A percentile compares a stretch with the other conserved stretches of the same genome.
Evolutionary conservation across 2,329 filamentous ascomycete species (phyloP).

Genomic region (Fusarium sp.): DNA sequence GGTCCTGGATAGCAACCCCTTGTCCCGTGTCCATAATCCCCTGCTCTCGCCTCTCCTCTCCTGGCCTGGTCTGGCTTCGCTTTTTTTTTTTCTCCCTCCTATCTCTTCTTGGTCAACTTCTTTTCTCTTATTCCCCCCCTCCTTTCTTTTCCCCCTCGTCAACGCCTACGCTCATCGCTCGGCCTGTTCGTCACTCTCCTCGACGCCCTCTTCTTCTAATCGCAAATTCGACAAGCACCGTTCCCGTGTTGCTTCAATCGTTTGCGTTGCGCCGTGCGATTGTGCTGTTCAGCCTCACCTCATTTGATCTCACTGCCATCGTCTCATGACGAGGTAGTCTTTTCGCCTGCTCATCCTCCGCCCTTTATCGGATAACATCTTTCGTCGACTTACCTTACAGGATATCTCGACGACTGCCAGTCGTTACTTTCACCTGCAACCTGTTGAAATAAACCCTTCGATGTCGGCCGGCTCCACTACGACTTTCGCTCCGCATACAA

Average conservation of each 20-base stretch:
- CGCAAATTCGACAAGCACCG: constrained; percentile 36
- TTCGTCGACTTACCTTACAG: constrained; percentile 41
- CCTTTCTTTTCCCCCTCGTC: constrained; percentile 40
- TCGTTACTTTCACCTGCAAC: constrained; percentile 41
- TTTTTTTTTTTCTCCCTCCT: constrained; percentile 39
- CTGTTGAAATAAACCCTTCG: constrained; percentile 37
- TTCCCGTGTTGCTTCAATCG: constrained; percentile 32
- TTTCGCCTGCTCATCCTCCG: constrained; percentile 20
- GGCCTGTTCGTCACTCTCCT: constrained; percentile 40
- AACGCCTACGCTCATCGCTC: constrained; percentile 42
- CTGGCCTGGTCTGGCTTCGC: constrained; percentile 36
- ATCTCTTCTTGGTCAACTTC: constrained; percentile 40
- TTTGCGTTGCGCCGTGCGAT: constrained; percentile 34
- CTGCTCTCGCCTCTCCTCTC: constrained; percentile 41
- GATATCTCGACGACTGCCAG: constrained; percentile 44
- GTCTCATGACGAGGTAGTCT: constrained; percentile 40
- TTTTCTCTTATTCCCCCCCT: constrained; percentile 37
- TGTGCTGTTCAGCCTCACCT: constrained; percentile 21
- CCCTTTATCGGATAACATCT: constrained; percentile 36
- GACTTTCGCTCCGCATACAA: constrained; percentile 37
- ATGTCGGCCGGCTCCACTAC: constrained; percentile 42
- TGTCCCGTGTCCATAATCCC: constrained; percentile 44
- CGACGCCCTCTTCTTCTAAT: constrained; percentile 33
- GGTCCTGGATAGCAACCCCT: constrained; percentile 42
- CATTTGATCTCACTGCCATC: constrained; percentile 29